Evolutionary conservation across 805 yeast species (phyloP).

Genomic region (Torulaspora franciscae): DNA sequence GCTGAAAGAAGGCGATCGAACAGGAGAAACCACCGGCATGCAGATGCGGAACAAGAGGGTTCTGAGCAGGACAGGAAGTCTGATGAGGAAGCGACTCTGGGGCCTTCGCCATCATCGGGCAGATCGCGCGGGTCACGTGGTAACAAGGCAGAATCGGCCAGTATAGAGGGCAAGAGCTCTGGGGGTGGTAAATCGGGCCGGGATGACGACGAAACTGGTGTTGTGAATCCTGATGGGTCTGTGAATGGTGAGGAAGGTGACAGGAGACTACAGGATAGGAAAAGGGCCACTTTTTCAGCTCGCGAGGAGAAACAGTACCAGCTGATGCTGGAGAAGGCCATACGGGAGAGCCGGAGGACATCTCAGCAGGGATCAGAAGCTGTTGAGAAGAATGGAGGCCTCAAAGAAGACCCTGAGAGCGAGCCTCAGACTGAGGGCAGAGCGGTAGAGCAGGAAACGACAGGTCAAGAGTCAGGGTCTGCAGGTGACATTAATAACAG

Average conservation of each 20-base stretch:
- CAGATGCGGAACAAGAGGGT: slow-evolving; percentile 1
- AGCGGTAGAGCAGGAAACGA: not conserved
- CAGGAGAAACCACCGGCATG: slow-evolving; percentile 22
- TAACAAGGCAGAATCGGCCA: not conserved
- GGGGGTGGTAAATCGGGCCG: not conserved
- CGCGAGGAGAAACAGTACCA: slow-evolving; percentile 44
- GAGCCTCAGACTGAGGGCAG: not conserved
- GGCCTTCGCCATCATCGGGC: slow-evolving; percentile 4
- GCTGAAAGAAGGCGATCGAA: slow-evolving; percentile 34
- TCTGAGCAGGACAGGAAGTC: slow-evolving; percentile 9
- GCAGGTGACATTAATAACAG: not conserved
- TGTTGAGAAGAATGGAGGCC: not conserved
- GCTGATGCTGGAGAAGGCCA: slow-evolving; percentile 39
- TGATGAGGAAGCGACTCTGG: slow-evolving; percentile 3
- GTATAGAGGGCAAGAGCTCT: not conserved
- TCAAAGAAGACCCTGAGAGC: not conserved
- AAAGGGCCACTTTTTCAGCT: slow-evolving; percentile 38
- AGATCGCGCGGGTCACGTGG: slow-evolving; percentile 8
- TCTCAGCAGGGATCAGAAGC: slow-evolving; percentile 24
- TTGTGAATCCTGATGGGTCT: not conserved
- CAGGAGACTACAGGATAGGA: slow-evolving; percentile 31
- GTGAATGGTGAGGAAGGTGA: slow-evolving; percentile 23
- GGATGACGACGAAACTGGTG: not conserved
- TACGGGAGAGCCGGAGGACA: slow-evolving; percentile 39
- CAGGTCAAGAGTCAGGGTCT: not conserved